Conservation (phyloP, 2,329 filamentous ascomycete species). For the Volutella citrinella region DNA sequence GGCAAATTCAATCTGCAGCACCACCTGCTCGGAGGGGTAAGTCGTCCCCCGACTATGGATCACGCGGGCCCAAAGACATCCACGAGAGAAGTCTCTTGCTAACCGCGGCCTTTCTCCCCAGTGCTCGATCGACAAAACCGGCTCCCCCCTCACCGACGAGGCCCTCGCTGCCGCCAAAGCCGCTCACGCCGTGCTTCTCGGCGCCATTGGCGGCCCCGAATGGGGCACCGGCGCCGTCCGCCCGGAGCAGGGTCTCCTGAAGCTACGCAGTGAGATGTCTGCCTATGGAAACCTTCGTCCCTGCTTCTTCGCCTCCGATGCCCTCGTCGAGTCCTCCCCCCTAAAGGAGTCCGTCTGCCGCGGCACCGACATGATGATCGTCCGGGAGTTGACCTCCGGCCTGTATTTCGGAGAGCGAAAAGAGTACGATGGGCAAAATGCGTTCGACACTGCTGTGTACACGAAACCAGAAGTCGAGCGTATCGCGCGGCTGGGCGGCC, state of each 20-base stretch:
- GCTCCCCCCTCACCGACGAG: conserved; percentile 73
- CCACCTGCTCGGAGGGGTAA: conserved; percentile 83
- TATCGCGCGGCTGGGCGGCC: conserved; percentile 74
- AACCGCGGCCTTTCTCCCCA: conserved; percentile 33
- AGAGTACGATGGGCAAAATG: conserved; percentile 71
- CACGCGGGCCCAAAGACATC: conserved; percentile 9
- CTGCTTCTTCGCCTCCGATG: conserved; percentile 86
- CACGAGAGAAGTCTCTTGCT: conserved; percentile 9
- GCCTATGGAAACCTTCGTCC: conserved; percentile 92
- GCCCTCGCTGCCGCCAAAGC: conserved; percentile 77
- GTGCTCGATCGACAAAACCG: conserved; percentile 84
- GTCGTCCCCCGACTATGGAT: conserved; percentile 34
- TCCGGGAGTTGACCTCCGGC: conserved; percentile 84
- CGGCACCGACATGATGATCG: conserved; percentile 84
- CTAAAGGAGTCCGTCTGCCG: conserved; percentile 79
- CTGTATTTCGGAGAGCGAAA: conserved; percentile 89
- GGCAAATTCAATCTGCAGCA: conserved; percentile 82
- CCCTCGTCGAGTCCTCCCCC: conserved; percentile 76
- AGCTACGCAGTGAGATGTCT: conserved; percentile 83
- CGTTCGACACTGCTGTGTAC: conserved; percentile 83
- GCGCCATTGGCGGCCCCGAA: conserved; percentile 88
- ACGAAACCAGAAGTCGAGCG: conserved; percentile 79
- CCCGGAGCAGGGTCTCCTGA: conserved; percentile 85
- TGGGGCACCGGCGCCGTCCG: conserved; percentile 86
- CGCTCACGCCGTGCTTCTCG: conserved; percentile 83